Evolutionary conservation across 108 stramenopile genomes (phyloP), one percentile per base, ranked within the genome.

Genomic region (Nannochloropsis gaditana): DNA sequence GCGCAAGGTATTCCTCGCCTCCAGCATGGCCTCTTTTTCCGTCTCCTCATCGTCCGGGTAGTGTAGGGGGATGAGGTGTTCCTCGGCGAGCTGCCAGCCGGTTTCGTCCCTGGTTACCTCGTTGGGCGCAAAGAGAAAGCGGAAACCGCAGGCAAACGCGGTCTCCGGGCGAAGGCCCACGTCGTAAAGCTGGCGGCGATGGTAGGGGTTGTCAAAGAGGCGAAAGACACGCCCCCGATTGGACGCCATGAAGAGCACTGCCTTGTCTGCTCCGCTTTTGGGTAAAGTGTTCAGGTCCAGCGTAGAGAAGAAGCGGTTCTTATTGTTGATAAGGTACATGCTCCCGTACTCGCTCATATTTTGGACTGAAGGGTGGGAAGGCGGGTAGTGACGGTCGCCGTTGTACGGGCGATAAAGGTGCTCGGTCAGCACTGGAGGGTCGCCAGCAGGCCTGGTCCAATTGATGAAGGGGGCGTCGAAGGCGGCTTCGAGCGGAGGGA

Each of bases 151-250:
- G 9, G 83, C 83, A 83, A 83, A 83, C 5, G 83, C 83, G n/a
- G 83, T 83, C 11, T 83, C 83, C 21, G 83, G 83, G 17, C 83
- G 83, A 17, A 83, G 45, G 2, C 83, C 83, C 83, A 83, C 44
- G 43, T 41, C 21, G 21, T n/a, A 83, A 2, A 83, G 83, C 43
- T 45, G 15, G 43, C 43, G 83, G 3, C 21, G 45, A 41, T 83
- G 83, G 42, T 83, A 44, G 21, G 83, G 83, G 45, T 83, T 83
- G 31, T 83, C 83, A 83, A 83, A 83, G 5, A 83, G 43, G 5
- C 41, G 9, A 41, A 83, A 83, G 21, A 83, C 83, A 6, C 83
- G 83, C 17, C 83, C 83, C 5, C 83, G 83, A 9, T 83, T 83
- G 19, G 83, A 83, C 10, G 83, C 19, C 83, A 83, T 43, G 43